Evolutionary conservation across 2,329 filamentous ascomycete species (phyloP).

Genomic region (Cryphonectria naterciae): DNA sequence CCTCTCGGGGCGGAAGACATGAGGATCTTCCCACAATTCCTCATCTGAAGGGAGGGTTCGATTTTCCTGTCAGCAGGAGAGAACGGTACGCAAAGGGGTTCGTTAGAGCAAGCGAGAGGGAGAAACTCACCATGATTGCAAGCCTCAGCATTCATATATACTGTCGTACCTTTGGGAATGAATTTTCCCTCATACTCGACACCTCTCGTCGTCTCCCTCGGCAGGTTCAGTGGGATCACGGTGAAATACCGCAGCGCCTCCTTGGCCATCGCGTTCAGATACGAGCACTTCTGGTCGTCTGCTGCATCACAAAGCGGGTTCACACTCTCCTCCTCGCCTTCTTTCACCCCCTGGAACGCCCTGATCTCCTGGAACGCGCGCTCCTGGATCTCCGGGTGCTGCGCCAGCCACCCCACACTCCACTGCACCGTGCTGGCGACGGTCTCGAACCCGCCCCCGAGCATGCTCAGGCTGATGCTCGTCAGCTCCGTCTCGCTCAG

Average conservation of each 20-base stretch:
- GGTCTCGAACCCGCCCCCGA: constrained; percentile 46
- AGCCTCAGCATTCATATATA: constrained; percentile 64
- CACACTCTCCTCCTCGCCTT: constrained; percentile 44
- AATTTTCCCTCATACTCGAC: constrained; percentile 58
- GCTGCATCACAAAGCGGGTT: constrained; percentile 59
- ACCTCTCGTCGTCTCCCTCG: constrained; percentile 61
- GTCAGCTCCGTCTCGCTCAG: constrained; percentile 27
- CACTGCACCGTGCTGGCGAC: constrained; percentile 29
- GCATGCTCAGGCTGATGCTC: constrained; percentile 56
- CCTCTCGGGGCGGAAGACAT: constrained; percentile 59
- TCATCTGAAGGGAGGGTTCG: constrained; percentile 46
- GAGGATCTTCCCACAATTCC: constrained; percentile 65
- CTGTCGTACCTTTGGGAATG: constrained; percentile 65
- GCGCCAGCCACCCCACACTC: constrained; percentile 29
- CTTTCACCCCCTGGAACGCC: constrained; percentile 34
- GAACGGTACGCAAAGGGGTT: too few relatives aligned
- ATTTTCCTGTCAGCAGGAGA: constrained; percentile 6
- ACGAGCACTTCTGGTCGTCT: constrained; percentile 67
- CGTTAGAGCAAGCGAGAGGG: neutral
- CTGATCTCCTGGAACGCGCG: constrained; percentile 62
- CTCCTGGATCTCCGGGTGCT: constrained; percentile 58
- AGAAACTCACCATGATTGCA: constrained; percentile 25
- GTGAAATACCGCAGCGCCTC: constrained; percentile 68
- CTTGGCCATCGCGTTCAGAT: constrained; percentile 67
- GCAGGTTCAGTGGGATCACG: constrained; percentile 68